Evolutionary conservation across 352 stramenopile species (phyloP), one percentile per base, ranked within the genome.

Genomic region (Phytophthora syringae): DNA sequence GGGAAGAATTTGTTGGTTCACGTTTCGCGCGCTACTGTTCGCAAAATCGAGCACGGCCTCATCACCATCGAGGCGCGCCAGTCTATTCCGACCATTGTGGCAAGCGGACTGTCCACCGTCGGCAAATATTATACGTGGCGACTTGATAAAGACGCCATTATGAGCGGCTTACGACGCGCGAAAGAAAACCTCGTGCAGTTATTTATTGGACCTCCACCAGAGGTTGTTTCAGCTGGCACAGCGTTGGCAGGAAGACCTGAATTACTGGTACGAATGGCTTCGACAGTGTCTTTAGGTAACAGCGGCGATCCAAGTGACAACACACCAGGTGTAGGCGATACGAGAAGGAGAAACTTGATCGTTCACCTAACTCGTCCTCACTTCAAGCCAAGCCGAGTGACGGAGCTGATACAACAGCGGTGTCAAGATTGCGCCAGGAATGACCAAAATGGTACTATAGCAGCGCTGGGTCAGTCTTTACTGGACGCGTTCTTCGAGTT

Each of bases 131-230:
- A 82, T 51, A 83, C 73, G 2, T 95, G 83, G 80, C 79, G 87
- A 45, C 48, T 95, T n/a, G 87, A 95, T 63, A 90, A 91, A 69
- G 79, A 95, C 25, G 45, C 71, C 13, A 86, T 92, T 15, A 69
- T 80, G 50, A 91, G 76, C 48, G 84, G 80, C n/a, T 75, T 93
- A 36, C 76, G 60, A 63, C 76, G 82, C 12, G 82, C 87, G 1
- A 95, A 91, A 54, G 83, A 91, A 57, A 93, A 95, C 67, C 76
- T 95, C 34, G 77, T 92, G 47, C 72, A 67, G 59, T 60, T 93
- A 52, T 90, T 93, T 74, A 74, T 89, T 65, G 82, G 80, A 59
- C 53, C 61, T 45, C 57, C 74, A 7, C 81, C 80, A 0, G 82
- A 91, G 40, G 44, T 64, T 15, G 60, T 89, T 50, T 61, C 57